Evolutionary conservation across 306 rosid genomes (phyloP).

Genomic region (Lupinus albus): DNA sequence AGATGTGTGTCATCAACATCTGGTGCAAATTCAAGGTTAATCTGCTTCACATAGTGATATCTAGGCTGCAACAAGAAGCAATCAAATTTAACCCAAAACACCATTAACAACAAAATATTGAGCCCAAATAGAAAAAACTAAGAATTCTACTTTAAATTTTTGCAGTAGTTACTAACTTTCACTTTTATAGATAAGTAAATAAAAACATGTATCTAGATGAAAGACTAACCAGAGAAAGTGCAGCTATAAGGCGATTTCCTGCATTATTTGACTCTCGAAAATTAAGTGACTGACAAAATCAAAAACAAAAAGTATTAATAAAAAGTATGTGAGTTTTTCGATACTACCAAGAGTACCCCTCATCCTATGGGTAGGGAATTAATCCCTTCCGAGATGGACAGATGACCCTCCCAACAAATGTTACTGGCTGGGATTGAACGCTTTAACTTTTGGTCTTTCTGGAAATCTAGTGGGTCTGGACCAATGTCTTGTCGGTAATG

Average conservation of each 20-base stretch:
- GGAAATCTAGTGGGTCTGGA: too few relatives aligned
- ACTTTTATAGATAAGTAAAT: neutral
- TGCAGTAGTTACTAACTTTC: neutral
- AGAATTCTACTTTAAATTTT: neutral
- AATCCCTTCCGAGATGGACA: too few relatives aligned
- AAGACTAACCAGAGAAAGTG: constrained; percentile 69
- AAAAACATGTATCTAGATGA: neutral
- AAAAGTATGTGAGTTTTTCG: too few relatives aligned
- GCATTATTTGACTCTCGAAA: constrained; percentile 68
- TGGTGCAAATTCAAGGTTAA: constrained; percentile 76
- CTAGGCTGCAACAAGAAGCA: constrained; percentile 61
- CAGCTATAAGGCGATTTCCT: constrained; percentile 68
- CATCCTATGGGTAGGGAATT: too few relatives aligned
- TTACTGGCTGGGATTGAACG: too few relatives aligned
- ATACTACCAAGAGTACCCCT: too few relatives aligned
- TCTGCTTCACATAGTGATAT: constrained; percentile 57
- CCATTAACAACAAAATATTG: constrained; percentile 28
- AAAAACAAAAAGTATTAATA: constrained; percentile 11
- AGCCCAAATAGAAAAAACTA: neutral
- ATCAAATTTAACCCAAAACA: constrained; percentile 33
- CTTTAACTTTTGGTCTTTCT: too few relatives aligned
- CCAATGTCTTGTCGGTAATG: too few relatives aligned
- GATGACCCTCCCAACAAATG: too few relatives aligned
- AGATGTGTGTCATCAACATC: constrained; percentile 80
- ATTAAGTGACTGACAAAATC: constrained; percentile 50